Evolutionary conservation across 805 yeast species (phyloP).

Genomic region (Kodamaea jinghongensis): DNA sequence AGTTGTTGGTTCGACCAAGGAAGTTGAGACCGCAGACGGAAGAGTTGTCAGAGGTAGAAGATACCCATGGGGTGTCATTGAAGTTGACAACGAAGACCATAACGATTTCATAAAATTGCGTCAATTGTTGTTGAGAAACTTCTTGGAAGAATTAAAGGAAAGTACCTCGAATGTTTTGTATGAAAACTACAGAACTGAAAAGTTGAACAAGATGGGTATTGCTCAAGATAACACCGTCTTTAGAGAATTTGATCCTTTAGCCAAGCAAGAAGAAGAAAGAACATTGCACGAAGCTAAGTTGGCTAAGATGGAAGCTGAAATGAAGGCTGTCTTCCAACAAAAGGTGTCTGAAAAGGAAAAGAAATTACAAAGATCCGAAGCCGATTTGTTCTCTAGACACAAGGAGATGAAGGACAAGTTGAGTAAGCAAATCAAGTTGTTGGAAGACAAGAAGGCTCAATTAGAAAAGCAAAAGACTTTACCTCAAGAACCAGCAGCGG

Average conservation of each 20-base stretch:
- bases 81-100: slow-evolving; percentile 91
- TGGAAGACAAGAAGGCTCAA: slow-evolving; percentile 87
- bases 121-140: slow-evolving; percentile 83
- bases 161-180: slow-evolving; percentile 71
- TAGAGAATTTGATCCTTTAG: slow-evolving; percentile 88
- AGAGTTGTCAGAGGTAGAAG: slow-evolving; percentile 83
- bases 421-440: slow-evolving; percentile 78
- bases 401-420: slow-evolving; percentile 96
- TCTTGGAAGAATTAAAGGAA: slow-evolving; percentile 91
- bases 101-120: slow-evolving; percentile 89
- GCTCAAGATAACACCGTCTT: slow-evolving; percentile 92
- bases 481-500: slow-evolving; percentile 49
- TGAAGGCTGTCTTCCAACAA: slow-evolving; percentile 94
- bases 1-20: slow-evolving; percentile 82
- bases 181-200: slow-evolving; percentile 86
- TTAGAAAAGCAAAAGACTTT: slow-evolving; percentile 60
- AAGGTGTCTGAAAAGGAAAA: slow-evolving; percentile 96
- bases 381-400: slow-evolving; percentile 92
- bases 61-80: slow-evolving; percentile 97
- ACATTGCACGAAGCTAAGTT: slow-evolving; percentile 90
- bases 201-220: slow-evolving; percentile 78
- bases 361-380: slow-evolving; percentile 94
- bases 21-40: slow-evolving; percentile 71
- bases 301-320: slow-evolving; percentile 91
- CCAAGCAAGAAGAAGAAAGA: slow-evolving; percentile 91